Conservation (phyloP, 2,329 filamentous ascomycete genomes). For the Colletotrichum sojae region DNA sequence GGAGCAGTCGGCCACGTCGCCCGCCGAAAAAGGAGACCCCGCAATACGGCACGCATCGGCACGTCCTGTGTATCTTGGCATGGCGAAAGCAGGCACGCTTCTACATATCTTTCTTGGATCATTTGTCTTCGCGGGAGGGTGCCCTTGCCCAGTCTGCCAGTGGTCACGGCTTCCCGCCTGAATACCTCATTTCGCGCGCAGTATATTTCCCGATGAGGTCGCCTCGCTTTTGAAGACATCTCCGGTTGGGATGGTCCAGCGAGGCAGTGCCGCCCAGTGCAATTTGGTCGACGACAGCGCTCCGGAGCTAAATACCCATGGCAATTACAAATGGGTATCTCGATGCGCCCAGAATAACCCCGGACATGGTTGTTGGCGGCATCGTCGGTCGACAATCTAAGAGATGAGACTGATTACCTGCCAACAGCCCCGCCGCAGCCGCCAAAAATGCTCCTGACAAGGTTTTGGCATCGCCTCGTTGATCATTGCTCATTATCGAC, state of each 20-base stretch:
- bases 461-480: slow-evolving; percentile 12
- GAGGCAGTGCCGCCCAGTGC: slow-evolving; percentile 30
- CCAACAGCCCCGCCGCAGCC: slow-evolving; percentile 3
- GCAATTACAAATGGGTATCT: not conserved
- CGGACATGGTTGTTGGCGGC: not conserved
- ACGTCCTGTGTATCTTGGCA: too few species aligned
- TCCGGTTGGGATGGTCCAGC: slow-evolving; percentile 17
- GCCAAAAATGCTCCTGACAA: not conserved
- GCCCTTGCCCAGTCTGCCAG: not conserved
- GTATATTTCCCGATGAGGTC: too few species aligned
- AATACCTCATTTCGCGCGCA: not conserved
- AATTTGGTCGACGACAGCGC: slow-evolving; percentile 18
- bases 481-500: slow-evolving; percentile 9
- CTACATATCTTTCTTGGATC: not conserved
- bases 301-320: not conserved
- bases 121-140: not conserved
- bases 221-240: slow-evolving; percentile 8
- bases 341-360: slow-evolving; percentile 1
- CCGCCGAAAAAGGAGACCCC: not conserved
- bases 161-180: not conserved
- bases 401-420: slow-evolving; percentile 10
- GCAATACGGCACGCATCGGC: not conserved
- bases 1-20: not conserved
- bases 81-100: not conserved
- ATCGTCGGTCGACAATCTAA: not conserved